Evolutionary conservation across 805 yeast species (phyloP), one percentile per base, ranked within the genome.

Genomic region (Kodamaea neixiangensis): DNA sequence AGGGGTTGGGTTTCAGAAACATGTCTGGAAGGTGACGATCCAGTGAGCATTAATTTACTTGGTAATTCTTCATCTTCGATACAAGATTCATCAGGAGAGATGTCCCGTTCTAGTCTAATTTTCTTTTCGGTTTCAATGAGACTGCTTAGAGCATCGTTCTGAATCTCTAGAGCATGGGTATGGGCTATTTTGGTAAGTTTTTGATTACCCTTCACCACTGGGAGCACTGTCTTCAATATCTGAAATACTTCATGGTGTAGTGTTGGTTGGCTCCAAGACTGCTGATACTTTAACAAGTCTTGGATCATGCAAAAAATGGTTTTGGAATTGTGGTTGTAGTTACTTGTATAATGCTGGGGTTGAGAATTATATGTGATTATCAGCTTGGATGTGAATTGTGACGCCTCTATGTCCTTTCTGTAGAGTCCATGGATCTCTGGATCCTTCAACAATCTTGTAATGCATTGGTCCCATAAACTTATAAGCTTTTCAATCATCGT

Each of bases 391-490:
- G 31, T 25, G 10, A 45, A 49, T 29, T 34, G 15, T 5, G 52
- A 52, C 11, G 44, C 41, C 18, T 34, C 31, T 19, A 49, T 21
- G n/a, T 53, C 49, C 19, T 48, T 25, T 18, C 17, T 19, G 25
- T 42, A 44, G 13, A 51, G 43, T 14, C 20, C 25, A 25, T 47
- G 35, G 25, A 44, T 46, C 7, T 31, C 21, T 7, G 53, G 50
- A 21, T 56, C 52, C 5, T 46, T 39, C 10, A 52, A 17, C 7
- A 58, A 31, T 20, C 44, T 39, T 6, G 22, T 18, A 2, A 54
- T 41, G 25, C 57, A 49, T 13, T 22, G n/a, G n/a, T 55, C 47
- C 35, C 55, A 59, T 13, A 34, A 7, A 3, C 19, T 40, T 19
- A 51, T 35, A 29, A 57, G 42, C 48, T 14, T 37, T 45, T 20